Base-by-base conservation (phyloP, 345 rosid species). In the Populus nigra region DNA sequence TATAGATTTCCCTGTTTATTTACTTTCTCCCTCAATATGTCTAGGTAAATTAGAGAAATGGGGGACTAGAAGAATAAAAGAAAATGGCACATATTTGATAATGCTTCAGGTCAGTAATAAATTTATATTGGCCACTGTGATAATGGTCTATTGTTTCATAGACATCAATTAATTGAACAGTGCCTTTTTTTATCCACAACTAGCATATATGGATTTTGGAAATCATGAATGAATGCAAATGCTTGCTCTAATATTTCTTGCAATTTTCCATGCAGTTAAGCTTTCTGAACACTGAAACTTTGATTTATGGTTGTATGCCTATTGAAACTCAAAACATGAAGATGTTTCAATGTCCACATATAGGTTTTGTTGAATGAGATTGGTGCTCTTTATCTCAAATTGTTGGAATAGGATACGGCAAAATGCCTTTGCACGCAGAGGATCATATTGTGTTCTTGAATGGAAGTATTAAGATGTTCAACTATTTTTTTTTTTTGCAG, bases 401-500 rank as follows among this genome's bases (percentile, higher is more conserved):
- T 66, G 11, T 25, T n/a, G 17, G 38, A 25, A 63, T 5, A 31
- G 27, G 29, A n/a, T 41, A 22, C 5, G 20, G 63, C 27, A 23
- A 69, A 43, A 57, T 43, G 45, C 25, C 18, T 71, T 11, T 15
- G 16, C 22, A n/a, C 16, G 68, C 11, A 12, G 22, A 73, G 39
- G 25, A 22, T 65, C 13, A 39, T 4, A 39, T 31, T 35, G 41
- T n/a, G 23, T 17, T 41, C 36, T 73, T 31, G 43, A 55, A 49
- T 61, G 41, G 3, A 53, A 39, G 45, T 18, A 25, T 59, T 5
- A 72, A 20, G 33, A 70, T 43, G 36, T 39, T 83, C 20, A 65
- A 35, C 63, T 36, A 31, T 71, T 49, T 73, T 15, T 35, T 5
- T 77, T 41, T 41, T 41, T 41, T 10, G 85, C 89, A 95, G 98